Evolutionary conservation across 208 protist genomes (phyloP).

Genomic region (Jaenimonas drosophilae): DNA sequence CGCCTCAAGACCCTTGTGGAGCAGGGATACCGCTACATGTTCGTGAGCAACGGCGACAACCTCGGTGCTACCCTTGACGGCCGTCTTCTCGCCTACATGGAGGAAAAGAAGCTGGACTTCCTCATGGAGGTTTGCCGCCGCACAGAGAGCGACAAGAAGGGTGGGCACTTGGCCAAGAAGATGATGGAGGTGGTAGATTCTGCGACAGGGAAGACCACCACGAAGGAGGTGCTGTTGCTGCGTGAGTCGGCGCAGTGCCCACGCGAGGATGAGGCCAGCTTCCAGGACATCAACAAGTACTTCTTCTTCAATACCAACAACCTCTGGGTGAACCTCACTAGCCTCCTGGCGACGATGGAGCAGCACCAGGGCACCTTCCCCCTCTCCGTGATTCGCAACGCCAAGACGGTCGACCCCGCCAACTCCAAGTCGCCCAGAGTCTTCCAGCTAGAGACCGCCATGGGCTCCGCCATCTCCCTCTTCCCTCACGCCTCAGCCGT

Average conservation of each 20-base stretch:
- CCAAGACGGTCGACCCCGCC: constrained; percentile 75
- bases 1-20: constrained; percentile 71
- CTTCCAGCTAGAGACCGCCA: constrained; percentile 80
- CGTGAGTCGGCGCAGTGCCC: constrained; percentile 86
- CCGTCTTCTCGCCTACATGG: constrained; percentile 86
- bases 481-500: constrained; percentile 83
- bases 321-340: constrained; percentile 94
- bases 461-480: constrained; percentile 95
- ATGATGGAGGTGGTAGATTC: background rate
- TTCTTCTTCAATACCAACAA: constrained; percentile 99
- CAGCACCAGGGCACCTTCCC: constrained; percentile 38
- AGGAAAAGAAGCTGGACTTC: constrained; percentile 69
- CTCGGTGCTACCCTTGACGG: constrained; percentile 90
- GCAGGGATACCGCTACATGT: constrained; percentile 95
- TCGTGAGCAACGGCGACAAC: constrained; percentile 99
- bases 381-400: constrained; percentile 78
- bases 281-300: constrained; percentile 96
- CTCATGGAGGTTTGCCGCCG: constrained; percentile 87
- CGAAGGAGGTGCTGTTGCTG: constrained; percentile 55
- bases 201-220: constrained; percentile 5
- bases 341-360: constrained; percentile 73
- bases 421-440: constrained; percentile 57
- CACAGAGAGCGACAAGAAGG: constrained; percentile 90
- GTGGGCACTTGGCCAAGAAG: constrained; percentile 78
- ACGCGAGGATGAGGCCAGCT: constrained; percentile 87